These are phyloP conservation scores for Berberis vulgaris DNA, from an alignment of 164 flowering plant species.

Conservation along the genomic window DNA sequence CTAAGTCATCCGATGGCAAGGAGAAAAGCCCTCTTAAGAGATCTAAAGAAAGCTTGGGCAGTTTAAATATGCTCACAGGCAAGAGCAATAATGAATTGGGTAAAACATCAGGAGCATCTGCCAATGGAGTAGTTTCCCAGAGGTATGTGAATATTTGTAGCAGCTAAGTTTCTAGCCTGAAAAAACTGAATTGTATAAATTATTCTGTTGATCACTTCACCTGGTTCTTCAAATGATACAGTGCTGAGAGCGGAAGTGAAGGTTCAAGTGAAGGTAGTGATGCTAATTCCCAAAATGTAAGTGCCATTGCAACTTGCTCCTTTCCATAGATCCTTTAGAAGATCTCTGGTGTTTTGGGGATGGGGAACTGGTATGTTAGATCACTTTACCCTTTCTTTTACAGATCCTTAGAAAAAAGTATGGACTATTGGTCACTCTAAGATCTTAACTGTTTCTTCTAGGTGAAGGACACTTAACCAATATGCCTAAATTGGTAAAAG, in stretches of 20 bases:
- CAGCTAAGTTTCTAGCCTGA: slow-evolving; percentile 1
- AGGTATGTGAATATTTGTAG: slow-evolving; percentile 35
- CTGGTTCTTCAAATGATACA: slow-evolving; percentile 19
- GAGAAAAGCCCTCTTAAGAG: slow-evolving; percentile 85
- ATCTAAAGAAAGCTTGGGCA: slow-evolving; percentile 73
- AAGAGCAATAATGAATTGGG: slow-evolving; percentile 40
- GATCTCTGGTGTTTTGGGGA: no score
- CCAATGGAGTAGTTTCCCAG: slow-evolving; percentile 74
- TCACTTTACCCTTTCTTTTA: no score
- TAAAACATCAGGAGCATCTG: slow-evolving; percentile 51
- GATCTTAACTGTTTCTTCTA: no score
- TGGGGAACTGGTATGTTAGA: no score
- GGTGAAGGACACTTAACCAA: no score
- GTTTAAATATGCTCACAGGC: slow-evolving; percentile 59
- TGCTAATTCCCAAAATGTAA: slow-evolving; percentile 82
- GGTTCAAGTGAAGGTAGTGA: slow-evolving; percentile 98
- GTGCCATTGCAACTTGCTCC: slow-evolving; percentile 11
- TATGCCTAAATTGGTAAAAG: no score
- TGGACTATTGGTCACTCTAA: no score
- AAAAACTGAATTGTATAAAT: no score
- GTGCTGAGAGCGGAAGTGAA: slow-evolving; percentile 91
- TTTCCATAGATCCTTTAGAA: no score
- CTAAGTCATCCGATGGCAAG: slow-evolving; percentile 70
- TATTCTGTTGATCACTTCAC: no score
- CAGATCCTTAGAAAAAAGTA: no score